Evolutionary conservation across 1,139 yeast species (phyloP).

Genomic region (Geotrichum histeridarum): DNA sequence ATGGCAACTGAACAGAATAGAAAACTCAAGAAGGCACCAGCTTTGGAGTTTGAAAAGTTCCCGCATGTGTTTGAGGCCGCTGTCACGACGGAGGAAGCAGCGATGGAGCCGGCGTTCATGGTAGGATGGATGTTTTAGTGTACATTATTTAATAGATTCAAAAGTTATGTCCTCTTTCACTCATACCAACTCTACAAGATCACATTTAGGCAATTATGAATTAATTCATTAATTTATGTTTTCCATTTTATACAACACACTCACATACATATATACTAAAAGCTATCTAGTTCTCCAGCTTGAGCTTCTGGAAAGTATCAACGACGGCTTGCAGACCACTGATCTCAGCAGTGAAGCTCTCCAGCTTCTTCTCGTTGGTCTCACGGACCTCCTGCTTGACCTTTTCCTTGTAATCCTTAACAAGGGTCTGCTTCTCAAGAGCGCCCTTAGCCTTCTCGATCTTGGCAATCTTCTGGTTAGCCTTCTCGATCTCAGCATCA

Average conservation of each 20-base stretch:
- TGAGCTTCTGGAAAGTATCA: slow-evolving; percentile 40
- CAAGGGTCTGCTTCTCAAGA: slow-evolving; percentile 57
- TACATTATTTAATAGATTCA: background rate
- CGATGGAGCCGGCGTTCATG: slow-evolving; percentile 13
- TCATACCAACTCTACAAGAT: too few species aligned
- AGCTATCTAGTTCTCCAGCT: slow-evolving; percentile 25
- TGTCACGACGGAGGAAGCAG: slow-evolving; percentile 10
- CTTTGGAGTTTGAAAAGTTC: slow-evolving; percentile 71
- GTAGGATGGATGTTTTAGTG: slow-evolving; percentile 17
- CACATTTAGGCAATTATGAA: background rate
- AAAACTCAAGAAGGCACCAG: slow-evolving; percentile 63
- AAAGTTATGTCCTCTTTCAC: background rate
- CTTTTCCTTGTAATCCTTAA: slow-evolving; percentile 79
- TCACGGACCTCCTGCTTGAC: slow-evolving; percentile 80
- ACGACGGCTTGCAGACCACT: slow-evolving; percentile 54
- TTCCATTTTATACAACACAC: background rate
- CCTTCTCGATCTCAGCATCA: slow-evolving; percentile 84
- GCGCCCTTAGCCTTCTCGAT: slow-evolving; percentile 46
- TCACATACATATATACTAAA: background rate
- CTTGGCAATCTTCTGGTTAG: slow-evolving; percentile 65
- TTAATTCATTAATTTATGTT: too few species aligned
- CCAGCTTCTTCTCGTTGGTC: slow-evolving; percentile 62
- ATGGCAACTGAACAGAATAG: slow-evolving; percentile 70
- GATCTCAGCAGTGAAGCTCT: slow-evolving; percentile 74
- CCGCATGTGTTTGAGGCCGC: slow-evolving; percentile 37